Percentiles rank a stretch among this genome's conserved stretches.
Evolutionary conservation across 352 stramenopile species (phyloP).

Genomic region (Pythium diclinum): DNA sequence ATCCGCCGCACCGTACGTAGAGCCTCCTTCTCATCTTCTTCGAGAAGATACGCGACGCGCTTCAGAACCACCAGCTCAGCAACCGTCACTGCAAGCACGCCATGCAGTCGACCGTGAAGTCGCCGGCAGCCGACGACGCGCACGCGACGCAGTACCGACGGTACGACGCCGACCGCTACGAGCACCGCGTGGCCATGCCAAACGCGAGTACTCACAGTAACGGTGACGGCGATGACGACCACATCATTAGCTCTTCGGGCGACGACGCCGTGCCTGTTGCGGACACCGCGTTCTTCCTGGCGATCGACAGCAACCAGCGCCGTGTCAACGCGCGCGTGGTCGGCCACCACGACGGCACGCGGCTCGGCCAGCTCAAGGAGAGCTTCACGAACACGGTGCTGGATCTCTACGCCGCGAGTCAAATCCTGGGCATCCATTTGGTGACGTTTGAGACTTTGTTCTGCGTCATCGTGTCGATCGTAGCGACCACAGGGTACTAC

Average conservation of each 20-base stretch:
- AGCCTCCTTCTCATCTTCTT: background rate
- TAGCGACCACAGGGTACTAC: constrained; percentile 67
- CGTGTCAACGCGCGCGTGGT: constrained; percentile 24
- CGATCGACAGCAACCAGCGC: constrained; percentile 21
- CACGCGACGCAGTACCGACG: constrained; percentile 15
- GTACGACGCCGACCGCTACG: constrained; percentile 16
- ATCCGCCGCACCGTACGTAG: background rate
- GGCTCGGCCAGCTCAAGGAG: constrained; percentile 35
- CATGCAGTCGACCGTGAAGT: background rate
- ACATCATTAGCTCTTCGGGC: background rate
- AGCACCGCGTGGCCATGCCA: background rate
- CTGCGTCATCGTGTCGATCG: constrained; percentile 57
- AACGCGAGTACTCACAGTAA: background rate
- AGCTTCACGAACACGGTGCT: constrained; percentile 57
- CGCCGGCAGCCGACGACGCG: background rate
- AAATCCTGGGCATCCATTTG: constrained; percentile 75
- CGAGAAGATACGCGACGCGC: background rate
- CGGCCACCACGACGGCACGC: constrained; percentile 22
- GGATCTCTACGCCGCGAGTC: constrained; percentile 73
- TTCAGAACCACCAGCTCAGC: background rate
- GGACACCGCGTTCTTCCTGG: constrained; percentile 32
- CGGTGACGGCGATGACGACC: background rate
- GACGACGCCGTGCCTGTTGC: constrained; percentile 6
- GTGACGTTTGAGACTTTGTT: constrained; percentile 78
- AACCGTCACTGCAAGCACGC: background rate